A percentile compares a stretch with the other conserved stretches of the same genome.
Conservation (phyloP, 495 filamentous ascomycete genomes). For the Tetracladium marchalianum region DNA sequence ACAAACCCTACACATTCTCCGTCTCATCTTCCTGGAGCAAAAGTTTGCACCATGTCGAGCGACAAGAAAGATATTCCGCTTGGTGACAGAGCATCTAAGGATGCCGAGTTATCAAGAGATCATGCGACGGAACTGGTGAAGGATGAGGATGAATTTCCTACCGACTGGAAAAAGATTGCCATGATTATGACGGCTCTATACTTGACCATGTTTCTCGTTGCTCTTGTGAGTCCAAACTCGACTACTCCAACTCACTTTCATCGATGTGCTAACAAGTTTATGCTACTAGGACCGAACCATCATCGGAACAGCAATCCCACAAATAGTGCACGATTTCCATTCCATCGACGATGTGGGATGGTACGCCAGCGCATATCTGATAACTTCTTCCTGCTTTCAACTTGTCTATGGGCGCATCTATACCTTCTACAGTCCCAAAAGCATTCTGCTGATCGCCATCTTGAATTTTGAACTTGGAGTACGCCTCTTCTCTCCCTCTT, state of each 20-base stretch:
- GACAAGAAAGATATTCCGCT: too few species aligned
- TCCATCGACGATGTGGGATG: constrained; percentile 42
- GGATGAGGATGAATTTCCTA: constrained; percentile 12
- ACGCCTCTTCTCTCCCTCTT: background rate
- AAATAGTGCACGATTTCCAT: constrained; percentile 37
- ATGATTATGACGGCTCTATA: constrained; percentile 12
- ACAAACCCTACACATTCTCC: too few species aligned
- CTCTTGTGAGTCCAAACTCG: constrained; percentile 7
- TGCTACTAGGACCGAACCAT: constrained; percentile 25
- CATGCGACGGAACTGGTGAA: background rate
- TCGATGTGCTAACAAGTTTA: background rate
- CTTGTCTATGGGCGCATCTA: constrained; percentile 29
- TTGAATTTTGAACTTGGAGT: constrained; percentile 41
- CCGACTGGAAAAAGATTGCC: background rate
- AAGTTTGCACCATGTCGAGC: too few species aligned
- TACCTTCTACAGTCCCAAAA: constrained; percentile 33
- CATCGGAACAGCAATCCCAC: constrained; percentile 45
- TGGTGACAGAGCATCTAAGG: too few species aligned
- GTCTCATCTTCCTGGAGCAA: too few species aligned
- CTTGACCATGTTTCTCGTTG: constrained; percentile 16
- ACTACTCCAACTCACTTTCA: background rate
- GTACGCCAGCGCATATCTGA: constrained; percentile 46
- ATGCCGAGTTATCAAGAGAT: too few species aligned
- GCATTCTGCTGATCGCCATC: constrained; percentile 16
- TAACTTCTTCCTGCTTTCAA: constrained; percentile 37